These are phyloP conservation scores for Fomitopsis betulina DNA, from an alignment of 1,284 basidiomycete genomes.

Conservation along the genomic window DNA sequence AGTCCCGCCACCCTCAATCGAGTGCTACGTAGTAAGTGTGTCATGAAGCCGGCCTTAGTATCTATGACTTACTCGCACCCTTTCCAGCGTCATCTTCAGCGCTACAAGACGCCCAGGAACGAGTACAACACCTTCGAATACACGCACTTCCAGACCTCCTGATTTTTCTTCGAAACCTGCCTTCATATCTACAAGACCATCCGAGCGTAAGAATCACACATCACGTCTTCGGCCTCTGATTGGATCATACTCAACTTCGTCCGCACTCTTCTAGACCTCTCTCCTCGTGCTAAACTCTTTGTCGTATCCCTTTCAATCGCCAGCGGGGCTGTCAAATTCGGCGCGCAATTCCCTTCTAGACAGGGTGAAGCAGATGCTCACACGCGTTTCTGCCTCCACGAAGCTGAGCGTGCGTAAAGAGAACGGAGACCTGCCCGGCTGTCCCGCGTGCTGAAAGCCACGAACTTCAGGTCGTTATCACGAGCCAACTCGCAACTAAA, in stretches of 20 bases:
- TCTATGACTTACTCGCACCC: constrained; percentile 6
- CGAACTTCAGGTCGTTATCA: constrained; percentile 49
- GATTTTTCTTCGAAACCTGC: constrained; percentile 52
- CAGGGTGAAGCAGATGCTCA: constrained; percentile 47
- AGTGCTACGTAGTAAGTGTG: constrained; percentile 34
- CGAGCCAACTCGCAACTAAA: constrained; percentile 67
- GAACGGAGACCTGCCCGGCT: neutral
- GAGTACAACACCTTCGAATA: constrained; percentile 41
- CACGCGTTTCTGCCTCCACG: constrained; percentile 41
- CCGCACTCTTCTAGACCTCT: constrained; percentile 36
- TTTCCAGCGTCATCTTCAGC: constrained; percentile 20
- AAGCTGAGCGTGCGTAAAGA: constrained; percentile 45
- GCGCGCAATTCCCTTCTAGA: constrained; percentile 43
- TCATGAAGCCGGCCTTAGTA: constrained; percentile 2
- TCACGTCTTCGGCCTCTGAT: constrained; percentile 5
- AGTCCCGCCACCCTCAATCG: constrained; percentile 40
- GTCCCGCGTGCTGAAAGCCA: neutral
- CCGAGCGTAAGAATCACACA: constrained; percentile 37
- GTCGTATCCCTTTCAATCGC: constrained; percentile 58
- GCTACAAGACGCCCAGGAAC: constrained; percentile 24
- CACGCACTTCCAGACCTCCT: constrained; percentile 52
- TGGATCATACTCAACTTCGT: neutral
- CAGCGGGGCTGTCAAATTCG: constrained; percentile 31
- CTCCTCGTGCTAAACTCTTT: constrained; percentile 64
- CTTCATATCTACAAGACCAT: constrained; percentile 37